Evolutionary conservation across 208 protist genomes (phyloP).

Genomic region (Borovskyia barvae): DNA sequence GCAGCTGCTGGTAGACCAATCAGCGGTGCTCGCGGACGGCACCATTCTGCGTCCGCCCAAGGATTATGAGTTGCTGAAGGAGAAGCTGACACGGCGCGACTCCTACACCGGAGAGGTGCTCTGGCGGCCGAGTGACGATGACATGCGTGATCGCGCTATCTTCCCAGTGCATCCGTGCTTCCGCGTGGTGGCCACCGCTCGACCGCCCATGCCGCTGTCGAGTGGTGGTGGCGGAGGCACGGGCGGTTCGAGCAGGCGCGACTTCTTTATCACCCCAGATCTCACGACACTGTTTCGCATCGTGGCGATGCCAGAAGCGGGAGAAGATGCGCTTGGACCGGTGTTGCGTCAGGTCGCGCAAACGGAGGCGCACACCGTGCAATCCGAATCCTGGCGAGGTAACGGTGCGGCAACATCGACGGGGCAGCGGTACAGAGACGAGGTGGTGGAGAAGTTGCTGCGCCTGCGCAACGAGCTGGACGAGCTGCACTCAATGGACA

Average conservation of each 20-base stretch:
- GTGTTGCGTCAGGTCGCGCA: slow-evolving; percentile 50
- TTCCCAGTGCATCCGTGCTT: slow-evolving; percentile 90
- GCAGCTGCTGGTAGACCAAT: slow-evolving; percentile 80
- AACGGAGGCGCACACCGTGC: slow-evolving; percentile 27
- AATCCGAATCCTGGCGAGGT: slow-evolving; percentile 8
- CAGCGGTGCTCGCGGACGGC: slow-evolving; percentile 78
- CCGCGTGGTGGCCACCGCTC: slow-evolving; percentile 83
- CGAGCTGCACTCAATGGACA: slow-evolving; percentile 43
- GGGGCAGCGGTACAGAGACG: slow-evolving; percentile 11
- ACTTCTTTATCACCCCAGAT: slow-evolving; percentile 79
- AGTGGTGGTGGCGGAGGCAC: slow-evolving; percentile 15
- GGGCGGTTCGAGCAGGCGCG: background rate
- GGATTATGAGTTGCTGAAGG: slow-evolving; percentile 66
- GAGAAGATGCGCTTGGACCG: slow-evolving; percentile 35
- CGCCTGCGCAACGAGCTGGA: slow-evolving; percentile 50
- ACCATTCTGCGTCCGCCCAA: slow-evolving; percentile 69
- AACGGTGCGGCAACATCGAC: background rate
- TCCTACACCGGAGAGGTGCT: slow-evolving; percentile 6
- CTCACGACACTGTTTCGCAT: slow-evolving; percentile 89
- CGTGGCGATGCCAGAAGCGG: slow-evolving; percentile 64
- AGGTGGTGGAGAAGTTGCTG: slow-evolving; percentile 39
- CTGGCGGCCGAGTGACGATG: slow-evolving; percentile 30
- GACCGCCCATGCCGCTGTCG: slow-evolving; percentile 26
- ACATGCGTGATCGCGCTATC: slow-evolving; percentile 56
- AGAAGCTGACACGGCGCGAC: slow-evolving; percentile 24